Base-by-base conservation (phyloP, 306 rosid genomes). In the Gillenia trifoliata region DNA sequence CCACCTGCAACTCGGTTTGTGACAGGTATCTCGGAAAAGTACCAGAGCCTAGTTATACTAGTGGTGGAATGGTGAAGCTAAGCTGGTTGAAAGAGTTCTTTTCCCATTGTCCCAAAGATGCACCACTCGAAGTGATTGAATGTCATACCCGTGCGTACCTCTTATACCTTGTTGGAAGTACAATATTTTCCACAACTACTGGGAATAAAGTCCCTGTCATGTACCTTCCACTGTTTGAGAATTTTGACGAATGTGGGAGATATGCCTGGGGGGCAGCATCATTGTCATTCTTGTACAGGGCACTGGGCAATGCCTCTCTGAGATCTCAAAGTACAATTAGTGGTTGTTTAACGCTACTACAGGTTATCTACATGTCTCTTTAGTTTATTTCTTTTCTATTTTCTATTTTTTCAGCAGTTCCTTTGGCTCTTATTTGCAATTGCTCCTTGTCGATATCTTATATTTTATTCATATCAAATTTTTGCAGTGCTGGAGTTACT, bases 61-160 rank as follows among this genome's bases (percentile, higher is more conserved):
- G 98, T 79, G 99, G 99, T 19, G 98, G 99, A 68, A 95, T 95
- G 99, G 99, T 95, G 80, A 95, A 95, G 90, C 90, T 95, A 72
- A 95, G 99, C 80, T 95, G 99, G 99, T 88, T 95, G 84, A 95
- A 95, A 64, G 98, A 95, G 86, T 87, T 80, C 81, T 95, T 92
- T 83, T 95, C 89, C 72, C 86, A 68, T 17, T 95, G 99, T 81
- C 93, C 96, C n/a, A 91, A 85, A 63, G 87, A 87, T 85, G 98
- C 97, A 63, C 80, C 97, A 3, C 67, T 80, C 1, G 93, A 92
- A 81, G 83, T 87, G 83, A 81, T 92, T 43, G 91, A 92, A 78
- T 89, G 84, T 43, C 97, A 95, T 77, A 95, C 99, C 7, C 97
- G 99, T 61, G 99, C 98, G 28, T 95, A 95, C 85, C 98, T 95